Evolutionary conservation across 2,329 filamentous ascomycete genomes (phyloP).

Genomic region (Colletotrichum falcatum): DNA sequence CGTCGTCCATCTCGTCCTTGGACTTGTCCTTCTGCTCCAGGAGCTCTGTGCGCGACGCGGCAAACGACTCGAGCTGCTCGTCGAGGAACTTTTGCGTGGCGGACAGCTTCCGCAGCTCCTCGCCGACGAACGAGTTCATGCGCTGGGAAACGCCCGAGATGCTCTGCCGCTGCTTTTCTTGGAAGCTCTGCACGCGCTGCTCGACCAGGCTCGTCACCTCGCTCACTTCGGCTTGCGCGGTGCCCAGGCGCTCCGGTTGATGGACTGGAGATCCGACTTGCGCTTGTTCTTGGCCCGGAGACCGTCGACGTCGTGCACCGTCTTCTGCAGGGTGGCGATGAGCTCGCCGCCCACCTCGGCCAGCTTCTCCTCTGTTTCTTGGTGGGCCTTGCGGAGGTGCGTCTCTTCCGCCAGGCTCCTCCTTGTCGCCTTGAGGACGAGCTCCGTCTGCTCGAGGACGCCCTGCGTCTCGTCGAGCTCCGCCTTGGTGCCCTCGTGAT

Average conservation of each 20-base stretch:
- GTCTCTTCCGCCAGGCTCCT: slow-evolving; percentile 84
- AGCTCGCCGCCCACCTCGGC: slow-evolving; percentile 79
- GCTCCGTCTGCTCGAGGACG: slow-evolving; percentile 88
- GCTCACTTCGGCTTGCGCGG: slow-evolving; percentile 79
- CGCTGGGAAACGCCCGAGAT: slow-evolving; percentile 75
- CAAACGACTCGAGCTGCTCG: slow-evolving; percentile 75
- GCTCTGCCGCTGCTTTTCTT: slow-evolving; percentile 77
- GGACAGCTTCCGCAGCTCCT: slow-evolving; percentile 79
- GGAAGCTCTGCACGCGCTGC: slow-evolving; percentile 77
- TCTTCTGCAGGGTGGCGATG: slow-evolving; percentile 80
- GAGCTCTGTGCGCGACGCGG: slow-evolving; percentile 75
- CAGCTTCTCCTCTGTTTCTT: slow-evolving; percentile 85
- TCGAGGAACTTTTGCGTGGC: slow-evolving; percentile 78
- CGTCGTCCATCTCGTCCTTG: slow-evolving; percentile 88
- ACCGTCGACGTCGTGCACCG: slow-evolving; percentile 83
- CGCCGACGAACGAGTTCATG: slow-evolving; percentile 81
- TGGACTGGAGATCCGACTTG: slow-evolving; percentile 83
- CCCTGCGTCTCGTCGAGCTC: slow-evolving; percentile 83
- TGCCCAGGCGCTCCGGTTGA: slow-evolving; percentile 85
- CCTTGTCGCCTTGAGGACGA: slow-evolving; percentile 82
- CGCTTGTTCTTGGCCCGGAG: slow-evolving; percentile 89
- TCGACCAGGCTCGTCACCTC: slow-evolving; percentile 85
- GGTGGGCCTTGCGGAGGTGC: slow-evolving; percentile 82
- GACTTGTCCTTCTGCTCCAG: slow-evolving; percentile 75
- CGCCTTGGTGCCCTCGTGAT: slow-evolving; percentile 81